Evolutionary conservation across 176 grass and related monocot species (phyloP).

Genomic region (Carex myosuroides): DNA sequence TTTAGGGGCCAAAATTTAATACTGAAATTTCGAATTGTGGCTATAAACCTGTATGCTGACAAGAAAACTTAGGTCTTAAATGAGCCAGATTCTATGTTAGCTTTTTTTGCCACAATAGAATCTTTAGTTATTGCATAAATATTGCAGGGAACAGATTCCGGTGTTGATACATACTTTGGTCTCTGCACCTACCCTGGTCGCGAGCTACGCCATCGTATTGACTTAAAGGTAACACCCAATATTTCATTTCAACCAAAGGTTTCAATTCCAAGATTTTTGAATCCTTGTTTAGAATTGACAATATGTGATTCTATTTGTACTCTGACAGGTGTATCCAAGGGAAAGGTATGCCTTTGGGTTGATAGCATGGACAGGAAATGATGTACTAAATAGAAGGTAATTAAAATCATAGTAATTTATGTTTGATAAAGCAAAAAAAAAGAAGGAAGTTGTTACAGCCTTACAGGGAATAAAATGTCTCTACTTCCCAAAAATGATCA

Average conservation of each 20-base stretch:
- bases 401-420: background rate
- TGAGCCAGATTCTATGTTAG: background rate
- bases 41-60: background rate
- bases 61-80: background rate
- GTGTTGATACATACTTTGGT: constrained; percentile 97
- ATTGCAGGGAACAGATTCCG: constrained; percentile 74
- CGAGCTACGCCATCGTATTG: constrained; percentile 68
- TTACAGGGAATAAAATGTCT: background rate
- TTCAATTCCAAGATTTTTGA: background rate
- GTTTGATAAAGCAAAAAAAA: background rate
- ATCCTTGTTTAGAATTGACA: background rate
- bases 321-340: constrained; percentile 65
- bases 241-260: background rate
- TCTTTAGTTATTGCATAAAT: background rate
- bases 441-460: background rate
- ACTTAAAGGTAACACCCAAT: constrained; percentile 59
- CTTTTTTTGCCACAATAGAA: background rate
- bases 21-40: background rate
- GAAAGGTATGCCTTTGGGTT: constrained; percentile 77
- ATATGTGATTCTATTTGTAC: background rate
- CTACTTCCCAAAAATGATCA: background rate
- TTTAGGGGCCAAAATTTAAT: background rate
- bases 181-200: constrained; percentile 83
- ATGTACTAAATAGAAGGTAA: constrained; percentile 90
- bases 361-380: constrained; percentile 91